Evolutionary conservation across 768 basidiomycete species (phyloP).

Genomic region (Russula compacta): DNA sequence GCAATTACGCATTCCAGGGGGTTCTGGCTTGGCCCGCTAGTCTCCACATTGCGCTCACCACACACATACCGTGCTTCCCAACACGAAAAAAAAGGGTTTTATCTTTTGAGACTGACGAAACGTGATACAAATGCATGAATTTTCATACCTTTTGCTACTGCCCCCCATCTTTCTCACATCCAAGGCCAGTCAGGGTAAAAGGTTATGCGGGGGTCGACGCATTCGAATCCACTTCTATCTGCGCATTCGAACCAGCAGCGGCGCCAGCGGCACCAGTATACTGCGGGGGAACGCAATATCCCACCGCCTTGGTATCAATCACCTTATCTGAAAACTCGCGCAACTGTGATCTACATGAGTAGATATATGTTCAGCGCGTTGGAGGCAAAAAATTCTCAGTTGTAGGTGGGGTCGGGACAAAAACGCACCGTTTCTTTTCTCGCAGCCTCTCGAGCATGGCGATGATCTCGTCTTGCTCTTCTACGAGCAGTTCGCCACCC

Average conservation of each 20-base stretch:
- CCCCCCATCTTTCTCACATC: background rate
- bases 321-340: slow-evolving; percentile 40
- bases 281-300: slow-evolving; percentile 11
- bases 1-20: background rate
- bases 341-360: slow-evolving; percentile 40
- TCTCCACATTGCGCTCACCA: background rate
- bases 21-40: slow-evolving; percentile 24
- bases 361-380: too few species aligned
- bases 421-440: slow-evolving; percentile 50
- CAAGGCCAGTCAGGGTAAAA: background rate
- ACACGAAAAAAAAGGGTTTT: too few species aligned
- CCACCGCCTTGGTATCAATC: slow-evolving; percentile 26
- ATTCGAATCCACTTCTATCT: slow-evolving; percentile 67
- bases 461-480: slow-evolving; percentile 66
- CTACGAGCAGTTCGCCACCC: slow-evolving; percentile 60
- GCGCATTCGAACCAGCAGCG: slow-evolving; percentile 23
- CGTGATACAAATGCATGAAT: too few species aligned
- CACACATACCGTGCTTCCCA: too few species aligned
- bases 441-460: slow-evolving; percentile 54
- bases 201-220: slow-evolving; percentile 51
- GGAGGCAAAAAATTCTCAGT: too few species aligned
- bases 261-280: background rate
- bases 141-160: too few species aligned
- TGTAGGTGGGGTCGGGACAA: background rate
- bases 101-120: too few species aligned